Base-by-base conservation (phyloP, 257 asterid species). In the Primulina eburnea region DNA sequence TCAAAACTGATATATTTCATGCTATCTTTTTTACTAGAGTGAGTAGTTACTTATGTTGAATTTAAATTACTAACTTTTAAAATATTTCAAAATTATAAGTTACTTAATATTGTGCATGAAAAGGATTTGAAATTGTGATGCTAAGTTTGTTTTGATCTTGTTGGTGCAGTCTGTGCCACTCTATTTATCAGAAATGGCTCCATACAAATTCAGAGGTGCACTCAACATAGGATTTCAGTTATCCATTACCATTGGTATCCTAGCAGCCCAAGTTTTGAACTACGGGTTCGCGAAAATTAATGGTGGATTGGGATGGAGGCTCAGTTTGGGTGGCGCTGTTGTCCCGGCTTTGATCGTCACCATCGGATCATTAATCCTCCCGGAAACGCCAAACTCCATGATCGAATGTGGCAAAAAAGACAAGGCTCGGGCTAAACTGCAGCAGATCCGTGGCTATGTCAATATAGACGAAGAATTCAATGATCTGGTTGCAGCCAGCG, bases 311-410 rank as follows among this genome's bases (percentile, higher is more conserved):
- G 97, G 97, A 3, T 92, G 97, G 97, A 70, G 96, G 43, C 29
- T 88, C 66, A 89, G 97, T 38, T 68, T 91, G 60, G 96, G 97
- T 14, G 97, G 97, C 24, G 97, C 97, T 0, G 79, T 84, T 82
- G 92, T 91, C 38, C 97, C 97, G 0, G 97, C 92, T 10, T 76
- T 89, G 5, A 84, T 89, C 76, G 87, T 91, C 71, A 67, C 88
- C 3, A 1, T 85, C 30, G 97, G 97, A 0, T 91, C 97, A 0
- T 11, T 89, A 9, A 29, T 89, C 82, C 96, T 91, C 37, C 97
- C 97, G 0, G 97, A 91, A 68, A 89, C 96, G 1, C 97, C 96
- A 35, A 91, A 87, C 77, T 91, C 97, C 6, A 8, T 91, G 79
- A 91, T 91, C 40, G 95, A 91, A 76, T 90, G 96, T 26, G 96